Evolutionary conservation across 2,329 filamentous ascomycete species (phyloP).

Genomic region (Myriosclerotinia scirpicola): DNA sequence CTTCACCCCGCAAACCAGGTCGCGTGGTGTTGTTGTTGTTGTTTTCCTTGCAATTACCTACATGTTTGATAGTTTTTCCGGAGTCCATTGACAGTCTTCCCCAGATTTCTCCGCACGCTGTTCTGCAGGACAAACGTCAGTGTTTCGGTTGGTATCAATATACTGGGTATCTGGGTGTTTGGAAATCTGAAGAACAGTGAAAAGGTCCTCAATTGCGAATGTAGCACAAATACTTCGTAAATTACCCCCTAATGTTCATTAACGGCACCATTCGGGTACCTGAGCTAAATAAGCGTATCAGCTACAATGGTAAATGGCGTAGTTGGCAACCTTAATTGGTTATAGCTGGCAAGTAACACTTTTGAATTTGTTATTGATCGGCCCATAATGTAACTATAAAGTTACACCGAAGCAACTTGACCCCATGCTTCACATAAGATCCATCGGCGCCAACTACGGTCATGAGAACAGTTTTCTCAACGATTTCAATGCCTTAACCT

Average conservation of each 20-base stretch:
- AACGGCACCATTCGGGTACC: not conserved
- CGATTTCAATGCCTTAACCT: not conserved
- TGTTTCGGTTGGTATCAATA: not conserved
- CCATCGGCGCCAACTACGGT: not conserved
- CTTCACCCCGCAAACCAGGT: not conserved
- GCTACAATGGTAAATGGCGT: not conserved
- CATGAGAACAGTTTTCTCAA: conserved; percentile 4
- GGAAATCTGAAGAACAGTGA: not conserved
- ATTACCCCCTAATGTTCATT: not conserved
- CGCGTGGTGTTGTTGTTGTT: not conserved
- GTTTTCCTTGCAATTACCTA: not conserved
- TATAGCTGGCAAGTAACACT: not conserved
- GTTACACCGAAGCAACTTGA: conserved; percentile 5
- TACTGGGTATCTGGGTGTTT: not conserved
- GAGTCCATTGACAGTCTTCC: not conserved
- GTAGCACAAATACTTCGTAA: not conserved
- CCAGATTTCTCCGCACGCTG: conserved; percentile 2
- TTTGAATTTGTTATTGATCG: not conserved
- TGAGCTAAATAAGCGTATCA: not conserved
- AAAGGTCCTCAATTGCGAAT: not conserved
- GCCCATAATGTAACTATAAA: not conserved
- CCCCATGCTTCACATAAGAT: conserved; percentile 12
- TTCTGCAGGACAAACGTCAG: not conserved
- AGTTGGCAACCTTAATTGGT: not conserved
- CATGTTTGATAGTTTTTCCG: not conserved